A percentile compares a stretch with the other conserved stretches of the same genome.
phyloP scores from a whole-genome alignment of 106 monocot genomes.

The Dendrobium nobile region DNA sequence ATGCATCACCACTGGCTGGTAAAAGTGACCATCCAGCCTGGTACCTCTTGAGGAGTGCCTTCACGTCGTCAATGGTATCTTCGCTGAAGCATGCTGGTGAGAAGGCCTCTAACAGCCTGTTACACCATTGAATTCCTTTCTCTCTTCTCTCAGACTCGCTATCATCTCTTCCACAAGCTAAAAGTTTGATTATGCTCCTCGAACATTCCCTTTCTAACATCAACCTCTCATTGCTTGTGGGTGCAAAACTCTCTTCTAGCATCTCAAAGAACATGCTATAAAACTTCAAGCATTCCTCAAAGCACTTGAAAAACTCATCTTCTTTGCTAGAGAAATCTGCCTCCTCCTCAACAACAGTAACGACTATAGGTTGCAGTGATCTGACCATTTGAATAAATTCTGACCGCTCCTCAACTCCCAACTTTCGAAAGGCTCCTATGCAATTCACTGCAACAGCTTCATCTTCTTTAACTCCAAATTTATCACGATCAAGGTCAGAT shows the following conservation, averaged over 20 bases:
- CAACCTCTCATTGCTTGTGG: slow-evolving; percentile 54
- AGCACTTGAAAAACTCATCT: slow-evolving; percentile 35
- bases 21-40: slow-evolving; percentile 30
- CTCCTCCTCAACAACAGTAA: slow-evolving; percentile 61
- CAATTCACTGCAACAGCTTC: slow-evolving; percentile 54
- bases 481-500: slow-evolving; percentile 20
- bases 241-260: slow-evolving; percentile 47
- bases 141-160: slow-evolving; percentile 35
- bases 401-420: slow-evolving; percentile 15
- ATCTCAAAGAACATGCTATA: slow-evolving; percentile 40
- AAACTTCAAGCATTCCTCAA: slow-evolving; percentile 47
- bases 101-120: slow-evolving; percentile 24
- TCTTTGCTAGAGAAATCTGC: slow-evolving; percentile 28
- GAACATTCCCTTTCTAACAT: slow-evolving; percentile 43
- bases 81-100: slow-evolving; percentile 28
- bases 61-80: slow-evolving; percentile 39
- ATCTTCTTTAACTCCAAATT: slow-evolving; percentile 17
- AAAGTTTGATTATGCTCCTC: slow-evolving; percentile 27
- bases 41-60: slow-evolving; percentile 41
- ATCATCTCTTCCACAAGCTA: slow-evolving; percentile 24
- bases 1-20: background rate
- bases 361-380: slow-evolving; percentile 30
- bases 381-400: slow-evolving; percentile 20
- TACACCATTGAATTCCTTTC: slow-evolving; percentile 38
- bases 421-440: slow-evolving; percentile 25